These are phyloP conservation scores for Aspergillus sojae DNA, from an alignment of 2,329 filamentous ascomycete genomes.

Conservation along the genomic window DNA sequence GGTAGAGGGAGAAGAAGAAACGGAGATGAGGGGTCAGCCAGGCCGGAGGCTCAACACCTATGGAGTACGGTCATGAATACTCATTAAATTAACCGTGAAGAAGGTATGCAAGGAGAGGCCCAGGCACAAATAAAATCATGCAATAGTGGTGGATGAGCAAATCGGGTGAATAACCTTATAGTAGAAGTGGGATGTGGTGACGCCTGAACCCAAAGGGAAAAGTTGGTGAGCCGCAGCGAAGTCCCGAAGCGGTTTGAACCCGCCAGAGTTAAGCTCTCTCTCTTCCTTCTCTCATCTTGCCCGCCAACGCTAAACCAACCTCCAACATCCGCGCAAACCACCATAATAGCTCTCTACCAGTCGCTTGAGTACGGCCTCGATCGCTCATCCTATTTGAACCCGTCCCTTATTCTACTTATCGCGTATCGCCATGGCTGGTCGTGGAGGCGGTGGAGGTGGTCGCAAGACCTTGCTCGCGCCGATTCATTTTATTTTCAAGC, in stretches of 20 bases:
- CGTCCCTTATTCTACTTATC: constrained; percentile 10
- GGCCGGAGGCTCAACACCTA: constrained; percentile 29
- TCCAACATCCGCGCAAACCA: not conserved
- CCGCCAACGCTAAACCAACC: constrained; percentile 3
- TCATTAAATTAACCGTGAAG: constrained; percentile 24
- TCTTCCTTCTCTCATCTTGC: constrained; percentile 9
- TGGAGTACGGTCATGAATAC: constrained; percentile 23
- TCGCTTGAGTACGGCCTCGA: not conserved
- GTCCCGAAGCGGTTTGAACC: constrained; percentile 17
- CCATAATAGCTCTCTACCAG: not conserved
- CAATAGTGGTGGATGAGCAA: constrained; percentile 7
- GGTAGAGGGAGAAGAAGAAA: constrained; percentile 21
- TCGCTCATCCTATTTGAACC: constrained; percentile 1
- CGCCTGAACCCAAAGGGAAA: constrained; percentile 30
- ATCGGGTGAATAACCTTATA: constrained; percentile 8
- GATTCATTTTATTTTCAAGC: constrained; percentile 92
- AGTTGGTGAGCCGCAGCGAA: constrained; percentile 33
- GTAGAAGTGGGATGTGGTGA: constrained; percentile 31
- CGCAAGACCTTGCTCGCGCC: constrained; percentile 72
- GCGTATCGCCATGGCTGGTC: constrained; percentile 53
- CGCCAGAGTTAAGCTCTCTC: constrained; percentile 16
- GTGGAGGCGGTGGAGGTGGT: constrained; percentile 56
- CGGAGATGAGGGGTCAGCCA: constrained; percentile 28
- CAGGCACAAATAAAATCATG: constrained; percentile 6
- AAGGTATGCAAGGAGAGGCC: constrained; percentile 11